Conservation (phyloP, 129 eudicot genomes). For the Calendula officinalis region DNA sequence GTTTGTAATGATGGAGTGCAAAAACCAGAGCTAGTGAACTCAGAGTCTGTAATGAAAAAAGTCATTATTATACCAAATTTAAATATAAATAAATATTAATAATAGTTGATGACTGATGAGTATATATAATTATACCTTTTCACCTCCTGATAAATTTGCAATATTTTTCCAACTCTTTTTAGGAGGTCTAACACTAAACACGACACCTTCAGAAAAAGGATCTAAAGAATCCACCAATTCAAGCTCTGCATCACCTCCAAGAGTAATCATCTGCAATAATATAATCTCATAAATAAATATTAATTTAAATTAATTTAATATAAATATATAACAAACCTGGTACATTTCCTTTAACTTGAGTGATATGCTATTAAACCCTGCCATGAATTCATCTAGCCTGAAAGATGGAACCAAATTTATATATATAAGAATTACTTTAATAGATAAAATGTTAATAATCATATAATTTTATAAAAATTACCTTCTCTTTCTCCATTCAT, state of each 20-base stretch:
- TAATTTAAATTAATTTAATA: too few species aligned
- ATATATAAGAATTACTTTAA: background rate
- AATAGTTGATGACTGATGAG: background rate
- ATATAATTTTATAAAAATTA: conserved; percentile 7
- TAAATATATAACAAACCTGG: conserved; percentile 49
- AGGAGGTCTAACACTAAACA: conserved; percentile 97
- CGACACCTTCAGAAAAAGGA: conserved; percentile 98
- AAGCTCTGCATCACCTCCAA: conserved; percentile 99
- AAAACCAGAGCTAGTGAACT: conserved; percentile 97
- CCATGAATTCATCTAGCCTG: conserved; percentile 99
- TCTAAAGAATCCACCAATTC: conserved; percentile 96
- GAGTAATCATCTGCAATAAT: conserved; percentile 77
- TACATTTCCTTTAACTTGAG: conserved; percentile 96
- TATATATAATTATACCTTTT: conserved; percentile 60
- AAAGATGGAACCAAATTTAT: conserved; percentile 13
- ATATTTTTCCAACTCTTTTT: conserved; percentile 99
- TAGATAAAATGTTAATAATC: too few species aligned
- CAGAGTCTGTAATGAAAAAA: conserved; percentile 57
- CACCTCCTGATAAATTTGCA: conserved; percentile 97
- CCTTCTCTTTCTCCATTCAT: conserved; percentile 98
- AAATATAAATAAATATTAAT: background rate
- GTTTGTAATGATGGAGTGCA: conserved; percentile 97
- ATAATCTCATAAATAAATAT: too few species aligned
- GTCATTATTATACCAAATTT: background rate
- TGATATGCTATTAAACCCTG: conserved; percentile 90